Percentiles rank a stretch among this genome's conserved stretches.
These are phyloP conservation scores for Coemansia sp. DNA, from an alignment of 192 early-diverging fungal genomes.

Conservation along the genomic window DNA sequence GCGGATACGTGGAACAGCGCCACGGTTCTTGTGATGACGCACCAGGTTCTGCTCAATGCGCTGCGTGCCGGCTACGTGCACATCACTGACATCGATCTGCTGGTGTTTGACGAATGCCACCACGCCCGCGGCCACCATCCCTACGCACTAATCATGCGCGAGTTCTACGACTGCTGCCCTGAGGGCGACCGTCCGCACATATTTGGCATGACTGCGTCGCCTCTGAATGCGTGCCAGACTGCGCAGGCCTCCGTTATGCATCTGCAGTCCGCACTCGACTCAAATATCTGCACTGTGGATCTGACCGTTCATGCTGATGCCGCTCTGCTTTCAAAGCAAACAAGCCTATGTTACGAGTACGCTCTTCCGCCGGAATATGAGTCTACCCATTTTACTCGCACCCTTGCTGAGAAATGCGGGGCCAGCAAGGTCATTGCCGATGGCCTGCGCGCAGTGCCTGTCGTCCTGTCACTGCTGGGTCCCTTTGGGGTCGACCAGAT, in stretches of 20 bases:
- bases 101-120: constrained; percentile 97
- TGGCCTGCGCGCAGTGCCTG: constrained; percentile 38
- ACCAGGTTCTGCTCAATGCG: constrained; percentile 79
- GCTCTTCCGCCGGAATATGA: constrained; percentile 46
- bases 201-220: constrained; percentile 96
- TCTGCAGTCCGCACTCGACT: constrained; percentile 59
- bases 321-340: constrained; percentile 11
- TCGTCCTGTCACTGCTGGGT: constrained; percentile 64
- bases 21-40: constrained; percentile 86
- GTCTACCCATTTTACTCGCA: constrained; percentile 46
- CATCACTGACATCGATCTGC: constrained; percentile 70
- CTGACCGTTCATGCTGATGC: constrained; percentile 24
- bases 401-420: constrained; percentile 38
- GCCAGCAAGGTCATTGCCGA: constrained; percentile 40
- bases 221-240: constrained; percentile 52
- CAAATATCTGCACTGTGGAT: constrained; percentile 62
- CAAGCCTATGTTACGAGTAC: constrained; percentile 56
- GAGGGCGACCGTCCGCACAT: constrained; percentile 66
- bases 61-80: constrained; percentile 68
- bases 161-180: constrained; percentile 69
- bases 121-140: constrained; percentile 77
- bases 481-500: constrained; percentile 77
- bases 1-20: constrained; percentile 52
- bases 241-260: constrained; percentile 47
- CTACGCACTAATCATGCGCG: constrained; percentile 78